Conservation (phyloP, 805 yeast genomes). For the Kodamaea fukazawae region DNA sequence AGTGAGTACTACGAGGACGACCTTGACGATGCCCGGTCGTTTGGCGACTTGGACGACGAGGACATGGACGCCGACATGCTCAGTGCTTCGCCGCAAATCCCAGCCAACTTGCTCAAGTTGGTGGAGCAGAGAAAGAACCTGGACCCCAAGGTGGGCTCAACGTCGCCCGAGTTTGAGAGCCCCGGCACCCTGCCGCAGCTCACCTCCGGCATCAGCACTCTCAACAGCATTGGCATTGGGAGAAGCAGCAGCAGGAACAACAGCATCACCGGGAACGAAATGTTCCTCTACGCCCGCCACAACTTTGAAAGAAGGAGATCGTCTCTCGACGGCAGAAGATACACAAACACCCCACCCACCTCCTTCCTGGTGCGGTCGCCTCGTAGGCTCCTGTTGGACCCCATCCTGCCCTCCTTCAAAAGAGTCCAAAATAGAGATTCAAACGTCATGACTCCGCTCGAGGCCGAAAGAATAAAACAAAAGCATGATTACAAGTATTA, state of each 20-base stretch:
- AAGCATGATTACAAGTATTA: slow-evolving; percentile 38
- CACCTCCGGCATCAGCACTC: slow-evolving; percentile 1
- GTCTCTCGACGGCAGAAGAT: slow-evolving; percentile 24
- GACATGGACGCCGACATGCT: slow-evolving; percentile 45
- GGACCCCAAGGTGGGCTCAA: slow-evolving; percentile 24
- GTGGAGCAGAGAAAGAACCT: slow-evolving; percentile 50
- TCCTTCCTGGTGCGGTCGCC: slow-evolving; percentile 5
- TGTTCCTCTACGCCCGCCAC: slow-evolving; percentile 17
- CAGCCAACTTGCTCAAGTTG: slow-evolving; percentile 53
- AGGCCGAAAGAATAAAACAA: slow-evolving; percentile 15
- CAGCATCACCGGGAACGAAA: slow-evolving; percentile 20
- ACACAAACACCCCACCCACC: slow-evolving; percentile 2
- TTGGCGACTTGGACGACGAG: slow-evolving; percentile 33
- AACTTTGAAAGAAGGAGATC: slow-evolving; percentile 28
- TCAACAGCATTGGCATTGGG: slow-evolving; percentile 5
- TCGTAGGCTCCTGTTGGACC: slow-evolving; percentile 7
- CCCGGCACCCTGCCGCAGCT: slow-evolving; percentile 31
- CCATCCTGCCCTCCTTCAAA: slow-evolving; percentile 6
- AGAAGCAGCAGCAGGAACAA: slow-evolving; percentile 17
- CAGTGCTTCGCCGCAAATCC: slow-evolving; percentile 69
- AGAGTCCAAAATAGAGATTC: neutral
- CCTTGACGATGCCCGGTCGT: slow-evolving; percentile 4
- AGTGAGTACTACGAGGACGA: slow-evolving; percentile 19
- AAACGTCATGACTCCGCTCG: slow-evolving; percentile 4
- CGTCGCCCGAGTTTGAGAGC: slow-evolving; percentile 13